Evolutionary conservation across 2,329 filamentous ascomycete species (phyloP).

Genomic region (Bipolaris cookei): DNA sequence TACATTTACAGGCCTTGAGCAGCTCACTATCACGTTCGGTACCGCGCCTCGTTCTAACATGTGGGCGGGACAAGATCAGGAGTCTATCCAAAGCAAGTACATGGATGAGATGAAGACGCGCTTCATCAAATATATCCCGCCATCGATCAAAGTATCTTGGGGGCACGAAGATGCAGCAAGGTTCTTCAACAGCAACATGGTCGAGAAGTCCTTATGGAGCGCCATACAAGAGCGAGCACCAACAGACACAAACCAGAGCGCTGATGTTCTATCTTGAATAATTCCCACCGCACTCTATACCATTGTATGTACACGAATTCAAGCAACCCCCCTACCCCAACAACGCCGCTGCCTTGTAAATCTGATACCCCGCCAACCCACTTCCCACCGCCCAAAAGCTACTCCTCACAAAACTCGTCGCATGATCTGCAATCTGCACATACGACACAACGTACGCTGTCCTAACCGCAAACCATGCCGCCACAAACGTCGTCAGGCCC

Average conservation of each 20-base stretch:
- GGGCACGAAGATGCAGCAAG: not conserved
- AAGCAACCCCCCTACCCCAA: slow-evolving; percentile 16
- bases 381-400: slow-evolving; percentile 19
- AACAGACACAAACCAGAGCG: too few relatives aligned
- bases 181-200: slow-evolving; percentile 3
- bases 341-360: slow-evolving; percentile 33
- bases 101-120: not conserved
- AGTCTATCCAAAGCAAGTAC: not conserved
- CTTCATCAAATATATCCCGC: slow-evolving; percentile 7
- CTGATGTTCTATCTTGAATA: too few relatives aligned
- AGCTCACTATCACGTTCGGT: not conserved
- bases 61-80: not conserved
- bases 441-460: slow-evolving; percentile 30
- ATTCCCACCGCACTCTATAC: not conserved
- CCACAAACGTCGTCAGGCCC: slow-evolving; percentile 29
- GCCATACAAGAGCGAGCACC: slow-evolving; percentile 7
- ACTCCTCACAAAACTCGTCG: slow-evolving; percentile 30
- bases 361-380: slow-evolving; percentile 26
- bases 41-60: not conserved
- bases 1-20: not conserved
- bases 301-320: not conserved
- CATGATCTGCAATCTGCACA: slow-evolving; percentile 26
- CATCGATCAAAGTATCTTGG: slow-evolving; percentile 9
- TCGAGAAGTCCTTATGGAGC: slow-evolving; percentile 8
- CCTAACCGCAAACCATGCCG: slow-evolving; percentile 27